A percentile compares a stretch with the other conserved stretches of the same genome.
Evolutionary conservation across 345 rosid species (phyloP).

Genomic region (Rhodamnia rubescens): DNA sequence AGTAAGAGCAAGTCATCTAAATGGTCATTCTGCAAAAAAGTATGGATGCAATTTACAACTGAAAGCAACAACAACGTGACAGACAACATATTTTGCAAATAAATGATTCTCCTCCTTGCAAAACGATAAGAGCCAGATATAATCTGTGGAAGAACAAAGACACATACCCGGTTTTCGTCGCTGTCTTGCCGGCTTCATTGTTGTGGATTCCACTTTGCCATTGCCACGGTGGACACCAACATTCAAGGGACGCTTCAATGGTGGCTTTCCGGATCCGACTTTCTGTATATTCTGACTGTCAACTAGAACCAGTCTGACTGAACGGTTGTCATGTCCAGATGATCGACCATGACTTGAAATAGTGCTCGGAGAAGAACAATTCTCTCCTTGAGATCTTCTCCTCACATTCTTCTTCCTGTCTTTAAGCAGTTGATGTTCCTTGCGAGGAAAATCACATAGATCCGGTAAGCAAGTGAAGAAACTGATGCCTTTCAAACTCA

Average conservation of each 20-base stretch:
- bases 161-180: slow-evolving; percentile 66
- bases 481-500: slow-evolving; percentile 1
- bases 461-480: slow-evolving; percentile 14
- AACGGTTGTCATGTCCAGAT: slow-evolving; percentile 50
- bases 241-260: slow-evolving; percentile 51
- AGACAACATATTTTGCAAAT: not conserved
- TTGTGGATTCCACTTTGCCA: slow-evolving; percentile 45
- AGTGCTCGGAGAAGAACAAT: slow-evolving; percentile 42
- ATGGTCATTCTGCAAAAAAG: not conserved
- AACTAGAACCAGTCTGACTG: slow-evolving; percentile 58
- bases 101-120: not conserved
- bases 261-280: slow-evolving; percentile 57
- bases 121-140: not conserved
- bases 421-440: slow-evolving; percentile 96
- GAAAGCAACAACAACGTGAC: not conserved
- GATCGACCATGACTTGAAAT: slow-evolving; percentile 51
- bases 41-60: not conserved
- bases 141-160: not conserved
- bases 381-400: slow-evolving; percentile 71
- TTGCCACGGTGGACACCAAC: slow-evolving; percentile 42
- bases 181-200: slow-evolving; percentile 61
- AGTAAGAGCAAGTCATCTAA: not conserved
- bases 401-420: slow-evolving; percentile 80
- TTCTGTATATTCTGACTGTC: slow-evolving; percentile 75
- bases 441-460: slow-evolving; percentile 13